Base-by-base conservation (phyloP, 441 rosid species). In the Gossypium schwendimanii region DNA sequence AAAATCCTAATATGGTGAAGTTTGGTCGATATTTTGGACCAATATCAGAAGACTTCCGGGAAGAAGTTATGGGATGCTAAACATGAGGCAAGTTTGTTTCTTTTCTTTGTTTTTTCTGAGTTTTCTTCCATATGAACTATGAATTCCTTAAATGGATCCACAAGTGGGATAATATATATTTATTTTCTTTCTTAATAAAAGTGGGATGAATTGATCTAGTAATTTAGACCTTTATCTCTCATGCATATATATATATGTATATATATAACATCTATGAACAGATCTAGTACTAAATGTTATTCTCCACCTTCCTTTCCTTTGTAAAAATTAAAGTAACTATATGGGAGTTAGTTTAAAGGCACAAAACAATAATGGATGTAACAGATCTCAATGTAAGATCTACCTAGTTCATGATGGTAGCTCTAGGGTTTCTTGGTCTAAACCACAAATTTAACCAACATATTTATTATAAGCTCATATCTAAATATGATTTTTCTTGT, bases 61-160 rank as follows among this genome's bases (percentile, higher is more conserved):
- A 86, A 86, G 75, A 91, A 84, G 85, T 71, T 94, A 45, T 92
- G 98, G 98, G 97, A 94, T 84, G 89, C 89, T 72, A 92, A 90
- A 77, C 98, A 94, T 84, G 97, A 94, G 97, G 98, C 92, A 75
- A 63, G 70, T 65, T 39, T 49, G 18, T 54, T 53, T 20, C 24
- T 14, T 68, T 3, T 70, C 18, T 64, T 6, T 74, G 23, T 59
- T 6, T 52, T 59, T 47, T 23, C 74, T 65, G 69, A 44, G 71
- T 18, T 59, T 14, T 52, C 23, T 57, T 54, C 26, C 63, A 26
- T 45, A 41, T 73, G 60, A 78, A 75, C 75, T 63, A 61, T 70
- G 81, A 79, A 79, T 84, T 81, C 69, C 83, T 74, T 81, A 81
- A 83, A 72, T 79, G 84, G 90, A 89, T 87, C 97, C 87, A 85